Conservation (phyloP, 176 grass and related monocot genomes). For the Aegilops bicornis region DNA sequence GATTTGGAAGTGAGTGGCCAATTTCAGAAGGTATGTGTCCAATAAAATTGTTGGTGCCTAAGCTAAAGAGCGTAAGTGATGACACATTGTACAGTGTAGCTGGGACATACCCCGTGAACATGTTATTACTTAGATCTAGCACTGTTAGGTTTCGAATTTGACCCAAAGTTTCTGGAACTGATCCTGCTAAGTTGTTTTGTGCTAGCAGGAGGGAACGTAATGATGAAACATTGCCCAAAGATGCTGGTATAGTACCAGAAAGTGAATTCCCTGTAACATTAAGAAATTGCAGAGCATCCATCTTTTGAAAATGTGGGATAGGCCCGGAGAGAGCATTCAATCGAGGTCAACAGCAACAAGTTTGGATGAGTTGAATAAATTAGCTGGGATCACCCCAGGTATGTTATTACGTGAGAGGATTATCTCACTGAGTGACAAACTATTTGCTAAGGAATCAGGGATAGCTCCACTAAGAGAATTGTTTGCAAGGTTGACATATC, state of each 20-base stretch:
- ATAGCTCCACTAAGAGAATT: slow-evolving; percentile 23
- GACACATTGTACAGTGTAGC: slow-evolving; percentile 16
- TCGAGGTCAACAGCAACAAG: slow-evolving; percentile 16
- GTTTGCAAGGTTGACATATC: slow-evolving; percentile 16
- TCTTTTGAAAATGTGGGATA: slow-evolving; percentile 19
- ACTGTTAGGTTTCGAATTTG: neutral
- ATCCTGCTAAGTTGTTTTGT: neutral
- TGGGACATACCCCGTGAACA: slow-evolving; percentile 12
- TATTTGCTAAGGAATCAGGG: slow-evolving; percentile 4
- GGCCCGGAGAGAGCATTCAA: neutral
- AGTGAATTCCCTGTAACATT: neutral
- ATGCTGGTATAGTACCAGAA: slow-evolving; percentile 11
- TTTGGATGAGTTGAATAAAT: slow-evolving; percentile 26
- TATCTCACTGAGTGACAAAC: neutral
- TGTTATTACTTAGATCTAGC: slow-evolving; percentile 4
- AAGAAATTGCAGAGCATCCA: neutral
- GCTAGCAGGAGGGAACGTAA: slow-evolving; percentile 5
- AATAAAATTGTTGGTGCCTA: neutral
- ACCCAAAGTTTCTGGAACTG: slow-evolving; percentile 20
- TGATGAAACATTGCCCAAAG: slow-evolving; percentile 37
- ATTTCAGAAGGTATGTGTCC: neutral
- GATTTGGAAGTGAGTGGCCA: slow-evolving; percentile 17
- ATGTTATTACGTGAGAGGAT: slow-evolving; percentile 22
- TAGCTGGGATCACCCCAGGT: slow-evolving; percentile 17
- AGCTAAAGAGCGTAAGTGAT: neutral